phyloP scores from a whole-genome alignment of 352 stramenopile genomes.

The Elongisporangium prolatum region DNA sequence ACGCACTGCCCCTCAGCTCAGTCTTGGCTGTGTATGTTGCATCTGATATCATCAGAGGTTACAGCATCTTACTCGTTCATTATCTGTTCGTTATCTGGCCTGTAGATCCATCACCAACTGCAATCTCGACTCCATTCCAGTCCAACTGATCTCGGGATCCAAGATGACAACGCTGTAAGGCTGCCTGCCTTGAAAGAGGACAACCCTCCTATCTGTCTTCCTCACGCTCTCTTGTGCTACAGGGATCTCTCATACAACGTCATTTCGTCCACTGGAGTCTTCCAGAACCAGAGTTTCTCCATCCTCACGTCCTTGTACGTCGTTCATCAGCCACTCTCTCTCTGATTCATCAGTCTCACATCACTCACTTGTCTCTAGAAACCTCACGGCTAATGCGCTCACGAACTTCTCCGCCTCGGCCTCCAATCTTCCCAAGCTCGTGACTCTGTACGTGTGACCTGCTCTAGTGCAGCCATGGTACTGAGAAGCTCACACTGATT shows the following conservation, averaged over 20 bases:
- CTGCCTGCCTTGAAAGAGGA: not conserved
- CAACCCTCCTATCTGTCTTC: not conserved
- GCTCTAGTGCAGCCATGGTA: not conserved
- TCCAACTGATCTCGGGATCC: conserved; percentile 32
- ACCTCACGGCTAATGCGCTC: conserved; percentile 39
- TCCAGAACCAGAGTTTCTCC: conserved; percentile 33
- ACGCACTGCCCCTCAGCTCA: conserved; percentile 45
- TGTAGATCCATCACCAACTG: conserved; percentile 65
- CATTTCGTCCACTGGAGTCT: conserved; percentile 29
- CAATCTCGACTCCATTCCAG: conserved; percentile 54
- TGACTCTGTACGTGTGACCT: conserved; percentile 30
- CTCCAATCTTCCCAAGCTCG: conserved; percentile 38
- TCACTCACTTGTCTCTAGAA: conserved; percentile 17
- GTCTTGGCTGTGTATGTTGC: conserved; percentile 43
- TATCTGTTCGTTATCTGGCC: too few species aligned
- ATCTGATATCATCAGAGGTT: too few species aligned
- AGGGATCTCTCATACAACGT: conserved; percentile 40
- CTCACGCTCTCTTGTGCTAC: not conserved
- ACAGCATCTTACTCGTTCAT: too few species aligned
- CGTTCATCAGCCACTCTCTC: not conserved
- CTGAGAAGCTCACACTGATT: not conserved
- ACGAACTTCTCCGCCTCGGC: conserved; percentile 26
- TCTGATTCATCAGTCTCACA: not conserved
- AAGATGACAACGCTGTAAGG: conserved; percentile 23
- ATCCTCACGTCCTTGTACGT: conserved; percentile 59